Evolutionary conservation across 2,329 filamentous ascomycete species (phyloP).

Genomic region (Blastomyces silverae): DNA sequence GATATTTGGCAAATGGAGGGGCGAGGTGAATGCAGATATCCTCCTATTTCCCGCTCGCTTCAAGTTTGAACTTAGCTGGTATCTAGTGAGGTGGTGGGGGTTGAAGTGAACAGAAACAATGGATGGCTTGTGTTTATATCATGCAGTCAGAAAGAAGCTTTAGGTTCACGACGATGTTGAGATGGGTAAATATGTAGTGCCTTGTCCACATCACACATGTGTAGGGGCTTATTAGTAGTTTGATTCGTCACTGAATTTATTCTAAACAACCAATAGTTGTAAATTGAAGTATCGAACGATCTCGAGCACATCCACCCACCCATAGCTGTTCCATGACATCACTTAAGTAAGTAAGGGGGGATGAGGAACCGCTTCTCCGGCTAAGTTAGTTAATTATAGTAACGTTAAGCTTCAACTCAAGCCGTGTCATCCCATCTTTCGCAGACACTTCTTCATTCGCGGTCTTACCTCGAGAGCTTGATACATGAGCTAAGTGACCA

Average conservation of each 20-base stretch:
- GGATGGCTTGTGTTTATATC: neutral
- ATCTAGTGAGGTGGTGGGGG: neutral
- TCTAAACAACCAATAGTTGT: neutral
- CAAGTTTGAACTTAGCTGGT: neutral
- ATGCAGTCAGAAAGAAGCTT: neutral
- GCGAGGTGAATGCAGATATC: neutral
- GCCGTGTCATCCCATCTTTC: too few species aligned
- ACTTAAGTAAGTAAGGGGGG: too few species aligned
- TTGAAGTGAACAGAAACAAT: neutral
- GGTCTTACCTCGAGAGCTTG: too few species aligned
- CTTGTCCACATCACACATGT: too few species aligned
- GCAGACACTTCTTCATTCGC: too few species aligned
- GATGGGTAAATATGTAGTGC: too few species aligned
- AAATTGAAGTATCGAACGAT: neutral
- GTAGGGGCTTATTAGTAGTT: neutral
- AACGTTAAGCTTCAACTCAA: too few species aligned
- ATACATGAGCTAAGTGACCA: too few species aligned
- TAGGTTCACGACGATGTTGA: too few species aligned
- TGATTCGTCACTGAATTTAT: neutral
- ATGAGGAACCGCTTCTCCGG: too few species aligned
- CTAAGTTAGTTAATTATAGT: too few species aligned
- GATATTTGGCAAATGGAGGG: neutral
- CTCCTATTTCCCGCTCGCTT: neutral
- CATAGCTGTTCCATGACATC: too few species aligned
- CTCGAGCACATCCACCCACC: neutral